Conservation (phyloP, 2,329 filamentous ascomycete species). For the Aspergillus sp. region DNA sequence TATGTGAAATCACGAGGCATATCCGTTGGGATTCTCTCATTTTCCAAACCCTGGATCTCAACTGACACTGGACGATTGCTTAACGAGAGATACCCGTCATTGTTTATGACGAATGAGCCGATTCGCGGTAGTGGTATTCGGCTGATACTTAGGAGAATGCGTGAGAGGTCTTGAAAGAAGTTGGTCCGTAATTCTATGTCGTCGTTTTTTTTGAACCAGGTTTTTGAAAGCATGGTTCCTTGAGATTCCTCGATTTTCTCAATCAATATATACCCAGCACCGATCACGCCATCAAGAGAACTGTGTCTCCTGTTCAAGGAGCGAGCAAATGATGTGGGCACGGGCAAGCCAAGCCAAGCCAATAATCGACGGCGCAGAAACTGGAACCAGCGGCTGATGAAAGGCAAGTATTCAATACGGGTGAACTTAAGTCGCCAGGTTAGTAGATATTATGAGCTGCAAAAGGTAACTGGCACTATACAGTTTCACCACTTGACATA, state of each 20-base stretch:
- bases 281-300: not conserved
- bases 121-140: constrained; percentile 24
- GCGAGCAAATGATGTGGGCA: constrained; percentile 2
- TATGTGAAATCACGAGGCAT: no score
- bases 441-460: not conserved
- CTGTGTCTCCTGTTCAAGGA: not conserved
- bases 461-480: constrained; percentile 3
- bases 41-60: constrained; percentile 3
- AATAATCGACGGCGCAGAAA: constrained; percentile 3
- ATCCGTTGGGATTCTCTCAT: no score
- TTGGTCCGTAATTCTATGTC: constrained; percentile 11
- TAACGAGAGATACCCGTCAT: constrained; percentile 15
- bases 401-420: constrained; percentile 4
- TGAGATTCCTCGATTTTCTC: constrained; percentile 13
- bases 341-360: constrained; percentile 3
- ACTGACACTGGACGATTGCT: constrained; percentile 12
- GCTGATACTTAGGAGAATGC: constrained; percentile 11
- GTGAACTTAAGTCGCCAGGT: constrained; percentile 3
- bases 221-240: constrained; percentile 18
- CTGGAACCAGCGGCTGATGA: constrained; percentile 3
- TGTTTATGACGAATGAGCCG: constrained; percentile 27
- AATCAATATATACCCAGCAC: constrained; percentile 13
- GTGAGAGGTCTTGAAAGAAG: constrained; percentile 12
- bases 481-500: constrained; percentile 16
- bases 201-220: constrained; percentile 11